These are phyloP conservation scores for Lasiodiplodia sp. DNA, from an alignment of 2,329 filamentous ascomycete genomes.

Conservation along the genomic window DNA sequence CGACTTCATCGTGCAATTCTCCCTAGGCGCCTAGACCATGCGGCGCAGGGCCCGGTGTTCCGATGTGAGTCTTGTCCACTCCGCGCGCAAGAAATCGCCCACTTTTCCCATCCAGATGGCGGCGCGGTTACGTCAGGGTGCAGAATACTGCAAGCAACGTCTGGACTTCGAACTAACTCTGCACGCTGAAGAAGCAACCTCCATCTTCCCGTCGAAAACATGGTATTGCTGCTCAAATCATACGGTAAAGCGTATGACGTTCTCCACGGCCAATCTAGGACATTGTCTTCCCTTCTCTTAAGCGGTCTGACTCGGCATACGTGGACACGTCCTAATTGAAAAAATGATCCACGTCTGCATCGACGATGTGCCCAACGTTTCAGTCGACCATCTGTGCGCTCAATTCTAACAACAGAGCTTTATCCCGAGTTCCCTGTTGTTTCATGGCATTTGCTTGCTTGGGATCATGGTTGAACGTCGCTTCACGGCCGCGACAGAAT, in stretches of 20 bases:
- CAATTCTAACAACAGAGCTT: neutral
- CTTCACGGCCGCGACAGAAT: neutral
- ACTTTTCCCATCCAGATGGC: too few relatives aligned
- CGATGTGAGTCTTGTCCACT: neutral
- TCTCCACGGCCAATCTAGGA: neutral
- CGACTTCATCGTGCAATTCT: neutral
- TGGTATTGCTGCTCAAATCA: neutral
- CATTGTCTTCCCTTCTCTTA: neutral
- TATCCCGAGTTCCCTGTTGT: neutral
- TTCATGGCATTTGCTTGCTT: neutral
- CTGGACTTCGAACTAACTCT: too few relatives aligned
- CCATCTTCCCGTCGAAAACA: neutral
- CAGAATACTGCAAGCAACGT: too few relatives aligned
- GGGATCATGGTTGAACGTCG: neutral
- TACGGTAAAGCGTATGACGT: neutral
- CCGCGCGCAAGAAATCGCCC: too few relatives aligned
- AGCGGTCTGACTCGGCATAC: constrained; percentile 6
- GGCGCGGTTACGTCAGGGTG: too few relatives aligned
- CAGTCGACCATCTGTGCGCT: neutral
- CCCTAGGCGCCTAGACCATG: too few relatives aligned
- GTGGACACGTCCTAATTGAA: neutral
- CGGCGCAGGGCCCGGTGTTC: neutral
- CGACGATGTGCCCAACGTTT: constrained; percentile 1
- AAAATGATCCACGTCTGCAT: neutral
- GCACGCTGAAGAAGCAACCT: too few relatives aligned